Evolutionary conservation across 805 yeast genomes (phyloP).

Genomic region (Monosporozyma solicola): DNA sequence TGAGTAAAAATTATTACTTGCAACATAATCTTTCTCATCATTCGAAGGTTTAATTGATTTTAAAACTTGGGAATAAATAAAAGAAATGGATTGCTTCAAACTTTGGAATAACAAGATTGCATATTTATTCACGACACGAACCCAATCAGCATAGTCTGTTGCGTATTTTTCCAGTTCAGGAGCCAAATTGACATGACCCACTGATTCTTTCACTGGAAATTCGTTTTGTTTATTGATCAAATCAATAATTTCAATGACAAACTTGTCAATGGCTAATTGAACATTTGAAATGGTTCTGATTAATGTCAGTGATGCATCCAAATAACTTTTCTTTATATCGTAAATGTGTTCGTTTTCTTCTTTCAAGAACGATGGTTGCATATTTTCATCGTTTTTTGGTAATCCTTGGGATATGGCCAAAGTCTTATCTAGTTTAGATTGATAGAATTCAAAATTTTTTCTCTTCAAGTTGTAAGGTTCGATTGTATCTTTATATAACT

Average conservation of each 20-base stretch:
- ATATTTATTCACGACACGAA: constrained; percentile 5
- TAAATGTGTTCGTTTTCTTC: constrained; percentile 73
- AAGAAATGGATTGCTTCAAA: constrained; percentile 44
- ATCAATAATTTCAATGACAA: constrained; percentile 9
- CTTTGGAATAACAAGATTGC: constrained; percentile 20
- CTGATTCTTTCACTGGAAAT: constrained; percentile 12
- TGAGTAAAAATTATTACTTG: constrained; percentile 8
- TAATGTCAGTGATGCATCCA: constrained; percentile 48
- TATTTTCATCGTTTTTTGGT: constrained; percentile 36
- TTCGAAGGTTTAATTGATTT: constrained; percentile 50
- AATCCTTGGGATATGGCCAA: constrained; percentile 42
- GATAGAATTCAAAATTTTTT: constrained; percentile 51
- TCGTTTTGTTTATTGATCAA: constrained; percentile 21
- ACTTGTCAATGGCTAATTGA: constrained; percentile 15
- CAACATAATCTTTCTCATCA: constrained; percentile 46
- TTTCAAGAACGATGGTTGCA: constrained; percentile 42
- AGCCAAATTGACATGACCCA: constrained; percentile 5
- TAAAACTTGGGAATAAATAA: constrained; percentile 50
- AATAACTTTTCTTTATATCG: constrained; percentile 56
- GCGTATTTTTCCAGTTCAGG: constrained; percentile 5
- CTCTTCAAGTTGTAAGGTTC: constrained; percentile 46
- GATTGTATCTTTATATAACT: constrained; percentile 32
- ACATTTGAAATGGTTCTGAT: constrained; percentile 37
- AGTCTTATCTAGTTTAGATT: constrained; percentile 55
- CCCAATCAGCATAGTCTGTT: constrained; percentile 10